These are phyloP conservation scores for Globomyces sp. DNA, from an alignment of 371 early-diverging fungal genomes.

Conservation along the genomic window DNA sequence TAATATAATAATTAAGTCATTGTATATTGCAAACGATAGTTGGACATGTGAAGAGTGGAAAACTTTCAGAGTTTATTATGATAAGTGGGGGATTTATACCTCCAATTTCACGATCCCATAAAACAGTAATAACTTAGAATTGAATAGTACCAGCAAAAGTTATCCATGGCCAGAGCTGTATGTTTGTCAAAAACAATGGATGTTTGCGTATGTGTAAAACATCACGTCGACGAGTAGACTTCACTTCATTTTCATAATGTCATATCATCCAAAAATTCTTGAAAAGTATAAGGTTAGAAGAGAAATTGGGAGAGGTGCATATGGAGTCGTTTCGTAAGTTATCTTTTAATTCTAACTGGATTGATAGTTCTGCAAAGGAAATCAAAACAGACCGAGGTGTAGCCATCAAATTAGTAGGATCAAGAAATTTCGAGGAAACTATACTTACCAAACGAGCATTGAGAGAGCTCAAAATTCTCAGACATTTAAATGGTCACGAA, in stretches of 20 bases:
- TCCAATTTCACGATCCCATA: too few species aligned
- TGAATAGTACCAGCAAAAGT: too few species aligned
- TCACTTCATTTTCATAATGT: neutral
- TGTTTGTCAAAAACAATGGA: too few species aligned
- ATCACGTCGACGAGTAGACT: too few species aligned
- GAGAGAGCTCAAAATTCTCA: conserved; percentile 52
- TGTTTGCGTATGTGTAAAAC: too few species aligned
- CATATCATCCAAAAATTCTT: conserved; percentile 12
- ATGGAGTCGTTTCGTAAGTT: conserved; percentile 40
- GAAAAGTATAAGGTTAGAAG: conserved; percentile 40
- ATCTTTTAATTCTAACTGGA: neutral
- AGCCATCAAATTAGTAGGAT: conserved; percentile 54
- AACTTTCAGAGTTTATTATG: too few species aligned
- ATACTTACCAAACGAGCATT: conserved; percentile 55
- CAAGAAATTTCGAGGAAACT: conserved; percentile 49
- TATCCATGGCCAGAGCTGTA: too few species aligned
- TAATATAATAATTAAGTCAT: too few species aligned
- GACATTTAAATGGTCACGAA: conserved; percentile 53
- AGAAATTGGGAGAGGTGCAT: conserved; percentile 48
- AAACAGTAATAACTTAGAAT: too few species aligned
- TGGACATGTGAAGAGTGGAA: too few species aligned
- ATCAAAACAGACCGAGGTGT: conserved; percentile 39
- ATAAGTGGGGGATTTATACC: too few species aligned
- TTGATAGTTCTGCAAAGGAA: conserved; percentile 43
- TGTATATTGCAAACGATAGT: too few species aligned